Evolutionary conservation across 2,329 filamentous ascomycete genomes (phyloP).

Genomic region (Diaporthe sp.): DNA sequence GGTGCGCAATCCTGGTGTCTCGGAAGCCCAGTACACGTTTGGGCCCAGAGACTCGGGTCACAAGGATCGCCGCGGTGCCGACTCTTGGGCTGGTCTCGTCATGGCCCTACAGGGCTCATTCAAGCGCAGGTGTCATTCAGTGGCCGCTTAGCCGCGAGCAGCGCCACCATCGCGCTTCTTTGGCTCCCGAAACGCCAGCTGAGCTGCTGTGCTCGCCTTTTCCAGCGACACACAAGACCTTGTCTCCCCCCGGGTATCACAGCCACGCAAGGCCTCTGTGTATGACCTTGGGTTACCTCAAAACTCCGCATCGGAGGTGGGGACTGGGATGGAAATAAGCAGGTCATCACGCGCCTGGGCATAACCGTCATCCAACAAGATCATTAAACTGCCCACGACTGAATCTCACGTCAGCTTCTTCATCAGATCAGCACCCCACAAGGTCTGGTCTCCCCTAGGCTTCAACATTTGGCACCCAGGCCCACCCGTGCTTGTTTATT

Average conservation of each 20-base stretch:
- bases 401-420: constrained; percentile 41
- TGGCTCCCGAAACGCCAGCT: constrained; percentile 24
- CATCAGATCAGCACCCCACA: constrained; percentile 30
- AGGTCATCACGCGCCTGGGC: constrained; percentile 37
- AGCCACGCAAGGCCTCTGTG: constrained; percentile 35
- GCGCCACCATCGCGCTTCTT: constrained; percentile 40
- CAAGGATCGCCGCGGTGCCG: constrained; percentile 34
- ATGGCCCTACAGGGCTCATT: constrained; percentile 35
- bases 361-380: constrained; percentile 30
- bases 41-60: constrained; percentile 32
- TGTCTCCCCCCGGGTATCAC: constrained; percentile 10
- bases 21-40: constrained; percentile 9
- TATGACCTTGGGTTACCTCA: constrained; percentile 38
- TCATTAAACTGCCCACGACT: constrained; percentile 6
- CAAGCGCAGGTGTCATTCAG: constrained; percentile 33
- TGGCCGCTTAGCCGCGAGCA: constrained; percentile 38
- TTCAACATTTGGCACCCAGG: constrained; percentile 17
- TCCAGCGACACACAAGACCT: constrained; percentile 9
- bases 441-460: constrained; percentile 9
- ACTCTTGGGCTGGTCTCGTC: constrained; percentile 15
- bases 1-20: constrained; percentile 4
- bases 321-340: constrained; percentile 22
- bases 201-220: constrained; percentile 11
- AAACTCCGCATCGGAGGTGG: not conserved
- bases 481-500: not conserved